A percentile compares a stretch with the other conserved stretches of the same genome.
Evolutionary conservation across 2,329 filamentous ascomycete species (phyloP).

Genomic region (Botryosphaeria agaves): DNA sequence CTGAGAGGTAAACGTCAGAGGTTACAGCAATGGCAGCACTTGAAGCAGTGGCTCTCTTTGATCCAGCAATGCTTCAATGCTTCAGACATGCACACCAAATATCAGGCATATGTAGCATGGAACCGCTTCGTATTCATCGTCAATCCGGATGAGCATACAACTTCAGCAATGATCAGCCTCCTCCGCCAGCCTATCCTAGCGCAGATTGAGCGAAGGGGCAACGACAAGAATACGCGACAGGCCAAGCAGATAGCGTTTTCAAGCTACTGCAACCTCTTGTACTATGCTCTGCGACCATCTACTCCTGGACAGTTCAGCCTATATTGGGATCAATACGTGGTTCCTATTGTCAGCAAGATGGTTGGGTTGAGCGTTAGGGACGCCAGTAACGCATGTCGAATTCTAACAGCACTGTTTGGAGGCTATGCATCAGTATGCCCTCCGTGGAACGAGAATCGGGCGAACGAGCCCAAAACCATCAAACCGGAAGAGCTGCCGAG

Average conservation of each 20-base stretch:
- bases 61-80: conserved; percentile 76
- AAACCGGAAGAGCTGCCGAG: conserved; percentile 62
- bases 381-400: conserved; percentile 42
- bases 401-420: conserved; percentile 59
- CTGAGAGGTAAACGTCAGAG: conserved; percentile 44
- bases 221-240: conserved; percentile 27
- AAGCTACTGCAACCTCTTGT: conserved; percentile 64
- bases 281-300: conserved; percentile 68
- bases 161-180: conserved; percentile 39
- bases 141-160: conserved; percentile 41
- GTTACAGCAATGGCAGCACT: conserved; percentile 51
- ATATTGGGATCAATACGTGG: conserved; percentile 64
- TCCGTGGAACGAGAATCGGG: conserved; percentile 67
- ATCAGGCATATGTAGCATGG: conserved; percentile 73
- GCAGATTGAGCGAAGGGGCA: conserved; percentile 49
- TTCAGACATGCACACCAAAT: conserved; percentile 49
- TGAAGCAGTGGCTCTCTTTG: conserved; percentile 57
- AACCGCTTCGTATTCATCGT: conserved; percentile 65
- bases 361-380: conserved; percentile 32
- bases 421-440: conserved; percentile 31
- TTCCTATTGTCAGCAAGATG: conserved; percentile 42
- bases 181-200: conserved; percentile 51
- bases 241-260: conserved; percentile 44
- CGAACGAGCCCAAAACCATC: conserved; percentile 36
- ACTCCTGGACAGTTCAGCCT: conserved; percentile 52